Percentiles rank a stretch among this genome's conserved stretches.
These are phyloP conservation scores for Orobanche coerulescens DNA, from an alignment of 257 asterid genomes.

Conservation along the genomic window DNA sequence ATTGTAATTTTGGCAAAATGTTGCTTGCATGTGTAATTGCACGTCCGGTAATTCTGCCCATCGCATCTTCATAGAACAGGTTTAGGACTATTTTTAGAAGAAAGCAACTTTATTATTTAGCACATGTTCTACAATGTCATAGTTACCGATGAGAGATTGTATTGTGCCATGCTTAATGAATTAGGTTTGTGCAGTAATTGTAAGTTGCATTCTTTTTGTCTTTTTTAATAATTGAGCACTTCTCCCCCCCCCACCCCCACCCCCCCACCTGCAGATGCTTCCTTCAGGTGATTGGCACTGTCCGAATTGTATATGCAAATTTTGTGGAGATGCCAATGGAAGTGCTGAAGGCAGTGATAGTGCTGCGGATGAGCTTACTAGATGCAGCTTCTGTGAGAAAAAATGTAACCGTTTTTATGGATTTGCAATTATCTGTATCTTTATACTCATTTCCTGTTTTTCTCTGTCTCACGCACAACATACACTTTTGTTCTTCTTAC, in stretches of 20 bases:
- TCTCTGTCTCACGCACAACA: background rate
- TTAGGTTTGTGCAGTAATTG: slow-evolving; percentile 3
- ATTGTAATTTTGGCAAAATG: background rate
- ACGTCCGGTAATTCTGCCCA: background rate
- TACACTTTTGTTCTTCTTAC: background rate
- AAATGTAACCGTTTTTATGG: slow-evolving; percentile 45
- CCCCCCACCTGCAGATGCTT: slow-evolving; percentile 47
- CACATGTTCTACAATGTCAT: background rate
- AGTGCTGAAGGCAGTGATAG: slow-evolving; percentile 29
- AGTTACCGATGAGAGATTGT: background rate
- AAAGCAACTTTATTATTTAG: background rate
- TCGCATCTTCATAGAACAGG: background rate
- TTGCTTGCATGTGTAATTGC: background rate
- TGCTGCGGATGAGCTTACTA: slow-evolving; percentile 37
- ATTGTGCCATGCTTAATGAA: background rate
- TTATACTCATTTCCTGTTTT: background rate
- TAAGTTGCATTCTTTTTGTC: background rate
- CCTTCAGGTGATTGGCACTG: slow-evolving; percentile 96
- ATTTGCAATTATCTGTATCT: slow-evolving; percentile 18
- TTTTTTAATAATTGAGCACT: slow-evolving; percentile 11
- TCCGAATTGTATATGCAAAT: slow-evolving; percentile 74
- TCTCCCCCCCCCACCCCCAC: slow-evolving; percentile 8
- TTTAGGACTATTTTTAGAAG: background rate
- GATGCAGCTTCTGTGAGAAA: slow-evolving; percentile 69
- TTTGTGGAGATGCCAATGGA: slow-evolving; percentile 49